Base-by-base conservation (phyloP, 2,329 filamentous ascomycete genomes). In the Aspergillus brunneoviolaceus region DNA sequence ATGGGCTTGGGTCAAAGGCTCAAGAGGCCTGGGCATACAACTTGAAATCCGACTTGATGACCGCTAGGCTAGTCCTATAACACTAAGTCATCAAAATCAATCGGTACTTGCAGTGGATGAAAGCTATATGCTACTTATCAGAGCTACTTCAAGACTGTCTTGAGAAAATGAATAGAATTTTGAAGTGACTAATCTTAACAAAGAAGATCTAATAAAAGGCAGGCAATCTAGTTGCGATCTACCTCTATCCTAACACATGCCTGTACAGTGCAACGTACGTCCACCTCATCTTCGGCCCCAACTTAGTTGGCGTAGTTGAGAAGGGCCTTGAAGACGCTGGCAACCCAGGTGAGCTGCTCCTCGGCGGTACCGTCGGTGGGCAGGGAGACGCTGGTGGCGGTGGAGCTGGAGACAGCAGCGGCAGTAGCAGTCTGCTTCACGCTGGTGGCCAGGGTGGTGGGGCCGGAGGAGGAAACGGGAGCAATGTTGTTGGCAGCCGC, bases 331-430 rank as follows among this genome's bases (percentile, higher is more conserved):
- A 68, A 55, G 27, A 67, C 35, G 42, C 48, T 57, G 31, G 56
- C 60, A 25, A 66, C 10, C 57, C 48, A 66, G 57, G 49, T 63
- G 21, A 67, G 55, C 61, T 68, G 57, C 60, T 67, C 66, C 55
- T 66, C 60, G 2, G 64, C 49, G 19, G 58, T 65, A 14, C 63
- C 64, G 29, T 64, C 59, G 35, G 57, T 64, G 56, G 65, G 66
- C 56, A 68, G 58, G n/a, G 59, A 42, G 4, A 42, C 47, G 11
- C 19, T 29, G 5, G 57, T 29, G 23, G 47, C 33, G 16, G 55
- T 49, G 1, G 59, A 49, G 33, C 45, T 48, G 33, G 61, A 33
- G n/a, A 51, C 56, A 25, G 60, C 57, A 21, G 57, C 42, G 39
- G 63, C 56, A 45, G 63, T 63, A 11, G 64, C 47, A 45, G 54